Base-by-base conservation (phyloP, 2,329 filamentous ascomycete genomes). In the Harringtonia lauricola region DNA sequence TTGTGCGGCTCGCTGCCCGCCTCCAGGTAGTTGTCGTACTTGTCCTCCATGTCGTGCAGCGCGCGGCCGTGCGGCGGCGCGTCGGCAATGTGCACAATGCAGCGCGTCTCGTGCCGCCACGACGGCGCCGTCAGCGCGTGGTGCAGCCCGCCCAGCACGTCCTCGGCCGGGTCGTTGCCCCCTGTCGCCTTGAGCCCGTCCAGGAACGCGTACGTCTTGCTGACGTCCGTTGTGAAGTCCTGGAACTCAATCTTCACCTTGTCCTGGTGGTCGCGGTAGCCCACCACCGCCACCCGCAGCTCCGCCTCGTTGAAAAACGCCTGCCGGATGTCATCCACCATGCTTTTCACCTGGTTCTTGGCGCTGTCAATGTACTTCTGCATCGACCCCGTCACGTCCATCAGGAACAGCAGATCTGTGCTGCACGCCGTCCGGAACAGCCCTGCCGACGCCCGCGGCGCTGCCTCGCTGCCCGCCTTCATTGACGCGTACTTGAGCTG, bases 341-440 rank as follows among this genome's bases (percentile, higher is more conserved):
- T 64, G 39, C 41, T 52, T 45, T 48, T 54, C 36, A 64, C 55
- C 40, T 64, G 61, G 2, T 53, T 41, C 37, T 62, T 64, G 9
- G 60, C 60, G 1, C 58, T 56, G 0, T 54, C 45, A 15, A 64
- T 60, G 40, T 59, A 56, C 0, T 42, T 28, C 0, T 15, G 8
- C 62, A 64, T 64, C 0, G 62, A 64, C 0, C 44, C 45, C 0
- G 62, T 64, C 1, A 58, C 60, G 44, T 65, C 62, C 9, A 64
- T 58, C 22, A 64, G 54, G 39, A 65, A 65, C 1, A 64, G 42
- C 29, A 64, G 21, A 39, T 64, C 62, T 4, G 59, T 63, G 0
- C 61, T 56, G 44, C 57, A 63, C 2, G 54, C 53, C 2, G 44
- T 37, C 42, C 57, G 58, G 49, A 64, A 64, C 15, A 64, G 45